Evolutionary conservation across 2,329 filamentous ascomycete genomes (phyloP), one percentile per base, ranked within the genome.

Genomic region (Tolypocladium sp.): DNA sequence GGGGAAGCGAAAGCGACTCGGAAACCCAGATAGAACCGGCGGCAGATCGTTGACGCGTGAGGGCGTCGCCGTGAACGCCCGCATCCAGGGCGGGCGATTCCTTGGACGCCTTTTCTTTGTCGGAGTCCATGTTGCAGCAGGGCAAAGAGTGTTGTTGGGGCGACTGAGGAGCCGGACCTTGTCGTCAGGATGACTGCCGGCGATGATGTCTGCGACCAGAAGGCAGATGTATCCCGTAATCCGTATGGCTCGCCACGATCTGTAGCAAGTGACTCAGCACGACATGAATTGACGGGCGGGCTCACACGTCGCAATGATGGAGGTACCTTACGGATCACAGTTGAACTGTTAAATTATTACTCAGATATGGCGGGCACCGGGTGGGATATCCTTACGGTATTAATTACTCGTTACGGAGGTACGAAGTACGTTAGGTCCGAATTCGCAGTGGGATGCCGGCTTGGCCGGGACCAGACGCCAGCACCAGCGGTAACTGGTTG

Each of bases 1-100:
- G 69, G 0, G 62, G 54, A 13, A 65, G 59, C 2, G 68, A 67
- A 22, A 68, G 61, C 55, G 63, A 61, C 30, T 65, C 53, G 9
- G 64, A 60, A 2, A 67, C 58, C 67, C 67, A 69, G 30, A 58
- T 41, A 3, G 61, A 63, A 27, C 58, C 59, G 8, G 57, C 51
- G 22, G 37, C 42, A 27, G 62, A 62, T 13, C 30, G 17, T 8
- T 57, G 57, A 5, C 12, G 56, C 2, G 42, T 17, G 56, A 41
- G 55, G 10, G 10, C 17, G 15, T 44, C 40, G 25, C 40, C 40
- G 27, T 15, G 9, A n/a, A n/a, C 4, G 12, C 25, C 10, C 40
- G 27, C 12, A 8, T 35, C 49, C 4, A 15, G 20, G 49, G 15
- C 49, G 49, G 30, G 10, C 5, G 49, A 37, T n/a, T 5, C 20